Conservation (phyloP, 2,329 filamentous ascomycete species). For the Macrophomina phaseolina region DNA sequence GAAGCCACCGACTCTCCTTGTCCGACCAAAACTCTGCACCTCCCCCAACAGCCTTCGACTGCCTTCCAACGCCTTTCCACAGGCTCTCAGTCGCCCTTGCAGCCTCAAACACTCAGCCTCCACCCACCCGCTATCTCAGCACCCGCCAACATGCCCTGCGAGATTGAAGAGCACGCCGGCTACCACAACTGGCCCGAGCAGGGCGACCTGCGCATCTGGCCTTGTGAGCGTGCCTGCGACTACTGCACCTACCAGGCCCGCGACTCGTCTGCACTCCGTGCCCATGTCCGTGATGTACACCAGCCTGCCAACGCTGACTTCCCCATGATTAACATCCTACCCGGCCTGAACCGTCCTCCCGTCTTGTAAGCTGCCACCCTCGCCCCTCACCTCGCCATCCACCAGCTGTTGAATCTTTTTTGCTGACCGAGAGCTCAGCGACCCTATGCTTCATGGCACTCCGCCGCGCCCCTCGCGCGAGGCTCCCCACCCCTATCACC, state of each 20-base stretch:
- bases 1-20: not conserved
- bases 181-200: slow-evolving; percentile 26
- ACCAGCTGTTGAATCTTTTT: not conserved
- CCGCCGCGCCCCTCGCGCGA: not conserved
- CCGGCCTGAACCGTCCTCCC: slow-evolving; percentile 13
- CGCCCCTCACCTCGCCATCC: not conserved
- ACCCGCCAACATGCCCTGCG: slow-evolving; percentile 15
- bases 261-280: slow-evolving; percentile 20
- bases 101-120: not conserved
- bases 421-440: slow-evolving; percentile 2
- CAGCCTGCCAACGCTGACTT: slow-evolving; percentile 1
- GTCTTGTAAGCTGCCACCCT: slow-evolving; percentile 14
- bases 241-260: slow-evolving; percentile 22
- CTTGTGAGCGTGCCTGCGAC: slow-evolving; percentile 26
- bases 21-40: slow-evolving; percentile 18
- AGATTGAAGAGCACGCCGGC: slow-evolving; percentile 5
- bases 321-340: slow-evolving; percentile 8
- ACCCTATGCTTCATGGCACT: slow-evolving; percentile 17
- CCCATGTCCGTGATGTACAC: slow-evolving; percentile 25
- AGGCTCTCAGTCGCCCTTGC: not conserved
- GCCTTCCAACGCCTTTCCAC: not conserved
- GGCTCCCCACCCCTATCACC: not conserved
- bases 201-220: slow-evolving; percentile 26
- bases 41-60: not conserved
- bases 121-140: not conserved